These are phyloP conservation scores for Micromonas pusilla DNA, from an alignment of 139 green algal species.

Conservation along the genomic window DNA sequence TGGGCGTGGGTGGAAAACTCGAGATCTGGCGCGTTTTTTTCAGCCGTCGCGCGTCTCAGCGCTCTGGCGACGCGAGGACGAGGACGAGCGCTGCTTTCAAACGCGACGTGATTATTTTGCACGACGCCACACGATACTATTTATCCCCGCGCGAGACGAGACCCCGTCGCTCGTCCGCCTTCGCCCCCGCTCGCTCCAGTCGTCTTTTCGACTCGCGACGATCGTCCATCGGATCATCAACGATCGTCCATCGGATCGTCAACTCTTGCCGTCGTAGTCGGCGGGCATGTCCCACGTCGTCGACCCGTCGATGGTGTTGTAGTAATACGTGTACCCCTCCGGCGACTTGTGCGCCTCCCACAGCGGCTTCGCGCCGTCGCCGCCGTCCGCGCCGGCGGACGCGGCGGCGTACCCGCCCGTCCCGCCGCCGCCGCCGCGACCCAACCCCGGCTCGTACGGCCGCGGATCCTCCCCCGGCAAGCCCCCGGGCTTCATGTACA, in stretches of 20 bases:
- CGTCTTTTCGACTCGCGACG: too few relatives aligned
- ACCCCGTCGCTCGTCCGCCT: too few relatives aligned
- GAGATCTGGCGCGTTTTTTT: too few relatives aligned
- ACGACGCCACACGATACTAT: too few relatives aligned
- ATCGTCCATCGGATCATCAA: too few relatives aligned
- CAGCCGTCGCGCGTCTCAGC: too few relatives aligned
- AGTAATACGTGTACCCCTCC: constrained; percentile 41
- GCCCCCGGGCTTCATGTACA: background rate
- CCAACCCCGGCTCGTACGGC: background rate
- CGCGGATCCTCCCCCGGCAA: background rate
- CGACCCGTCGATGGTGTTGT: constrained; percentile 36
- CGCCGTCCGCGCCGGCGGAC: background rate
- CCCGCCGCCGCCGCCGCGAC: background rate
- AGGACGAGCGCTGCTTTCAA: too few relatives aligned
- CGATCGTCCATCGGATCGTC: background rate
- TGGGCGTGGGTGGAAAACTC: too few relatives aligned
- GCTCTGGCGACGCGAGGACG: too few relatives aligned
- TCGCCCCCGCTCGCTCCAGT: too few relatives aligned
- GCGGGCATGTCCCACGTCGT: constrained; percentile 24
- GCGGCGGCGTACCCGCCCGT: background rate
- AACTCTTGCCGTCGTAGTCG: constrained; percentile 14
- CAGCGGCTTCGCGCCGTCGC: background rate
- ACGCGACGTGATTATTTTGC: too few relatives aligned
- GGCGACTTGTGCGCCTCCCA: constrained; percentile 34
- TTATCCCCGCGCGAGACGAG: too few relatives aligned